Evolutionary conservation across 2,329 filamentous ascomycete species (phyloP), one percentile per base, ranked within the genome.

Genomic region (Aspergillus thermomutatus): DNA sequence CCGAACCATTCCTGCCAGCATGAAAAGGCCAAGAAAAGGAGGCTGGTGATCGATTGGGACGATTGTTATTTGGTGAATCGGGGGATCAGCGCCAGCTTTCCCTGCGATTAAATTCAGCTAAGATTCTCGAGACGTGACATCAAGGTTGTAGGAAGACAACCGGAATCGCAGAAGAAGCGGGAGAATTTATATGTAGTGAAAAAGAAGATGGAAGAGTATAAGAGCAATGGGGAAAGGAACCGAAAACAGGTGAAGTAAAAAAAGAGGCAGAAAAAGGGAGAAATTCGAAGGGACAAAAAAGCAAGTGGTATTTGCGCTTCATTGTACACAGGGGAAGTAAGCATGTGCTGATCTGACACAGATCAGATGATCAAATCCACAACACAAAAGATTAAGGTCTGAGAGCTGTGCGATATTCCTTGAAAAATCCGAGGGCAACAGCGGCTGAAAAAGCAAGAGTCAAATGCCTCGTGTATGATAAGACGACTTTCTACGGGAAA

Each of bases 271-370:
- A 59, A n/a, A 55, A 43, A 50, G 10, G 51, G 59, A 64, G 54
- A 60, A 61, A 60, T 64, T 52, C 62, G 34, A 26, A 66, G 62
- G 58, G 61, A 63, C 60, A 65, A 65, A 65, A 61, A 55, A 64
- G 55, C 60, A 69, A 57, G 66, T 72, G 72, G 69, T 73, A 73
- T 74, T 73, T 72, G 69, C 70, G 70, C 71, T 74, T 71, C 72
- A 73, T 72, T 72, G 69, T 74, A 74, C 71, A 74, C 63, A 64
- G 64, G 57, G 53, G 62, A 56, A 59, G 43, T 46, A 56, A 53
- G 41, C 19, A 41, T 48, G 52, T 53, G 56, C 56, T 49, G 62
- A 59, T 47, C 50, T 57, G 56, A 57, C 56, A 59, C 23, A 56
- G 41, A 28, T 28, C 17, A 25, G n/a, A 21, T 56, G 54, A 59